Evolutionary conservation across 768 basidiomycete species (phyloP).

Genomic region (Clavulina sp.): DNA sequence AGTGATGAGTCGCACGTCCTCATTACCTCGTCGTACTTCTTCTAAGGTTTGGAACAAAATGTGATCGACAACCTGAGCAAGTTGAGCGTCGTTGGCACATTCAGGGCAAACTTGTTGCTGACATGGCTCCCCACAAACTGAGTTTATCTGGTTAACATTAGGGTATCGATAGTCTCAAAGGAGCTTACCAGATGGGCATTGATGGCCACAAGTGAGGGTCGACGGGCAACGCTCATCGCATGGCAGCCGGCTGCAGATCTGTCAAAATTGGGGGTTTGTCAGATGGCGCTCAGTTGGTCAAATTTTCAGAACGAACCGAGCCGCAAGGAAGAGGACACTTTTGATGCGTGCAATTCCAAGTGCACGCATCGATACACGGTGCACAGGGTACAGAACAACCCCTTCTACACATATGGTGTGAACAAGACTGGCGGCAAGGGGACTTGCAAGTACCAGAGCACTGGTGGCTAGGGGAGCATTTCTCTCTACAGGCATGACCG

Average conservation of each 20-base stretch:
- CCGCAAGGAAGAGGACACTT: slow-evolving; percentile 48
- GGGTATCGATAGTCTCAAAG: not conserved
- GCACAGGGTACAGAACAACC: slow-evolving; percentile 38
- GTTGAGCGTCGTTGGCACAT: slow-evolving; percentile 28
- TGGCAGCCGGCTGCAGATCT: slow-evolving; percentile 50
- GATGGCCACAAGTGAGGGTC: slow-evolving; percentile 39
- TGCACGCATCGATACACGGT: slow-evolving; percentile 44
- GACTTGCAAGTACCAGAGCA: slow-evolving; percentile 31
- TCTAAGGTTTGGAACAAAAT: slow-evolving; percentile 32
- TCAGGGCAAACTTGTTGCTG: slow-evolving; percentile 32
- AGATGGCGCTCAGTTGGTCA: not conserved
- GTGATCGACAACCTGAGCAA: slow-evolving; percentile 37
- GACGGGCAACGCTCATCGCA: slow-evolving; percentile 38
- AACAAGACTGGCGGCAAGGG: slow-evolving; percentile 36
- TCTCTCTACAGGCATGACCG: slow-evolving; percentile 32
- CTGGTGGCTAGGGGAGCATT: slow-evolving; percentile 31
- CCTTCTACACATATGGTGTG: slow-evolving; percentile 31
- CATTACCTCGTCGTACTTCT: slow-evolving; percentile 24
- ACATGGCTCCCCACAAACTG: slow-evolving; percentile 57
- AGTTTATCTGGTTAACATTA: not conserved
- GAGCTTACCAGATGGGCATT: slow-evolving; percentile 45
- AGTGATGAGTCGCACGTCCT: slow-evolving; percentile 41
- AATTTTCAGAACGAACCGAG: slow-evolving; percentile 30
- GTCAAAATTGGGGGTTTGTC: not conserved
- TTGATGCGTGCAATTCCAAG: slow-evolving; percentile 40